A percentile compares a stretch with the other conserved stretches of the same genome.
Conservation (phyloP, 768 basidiomycete genomes). For the Floccularia luteovirens region DNA sequence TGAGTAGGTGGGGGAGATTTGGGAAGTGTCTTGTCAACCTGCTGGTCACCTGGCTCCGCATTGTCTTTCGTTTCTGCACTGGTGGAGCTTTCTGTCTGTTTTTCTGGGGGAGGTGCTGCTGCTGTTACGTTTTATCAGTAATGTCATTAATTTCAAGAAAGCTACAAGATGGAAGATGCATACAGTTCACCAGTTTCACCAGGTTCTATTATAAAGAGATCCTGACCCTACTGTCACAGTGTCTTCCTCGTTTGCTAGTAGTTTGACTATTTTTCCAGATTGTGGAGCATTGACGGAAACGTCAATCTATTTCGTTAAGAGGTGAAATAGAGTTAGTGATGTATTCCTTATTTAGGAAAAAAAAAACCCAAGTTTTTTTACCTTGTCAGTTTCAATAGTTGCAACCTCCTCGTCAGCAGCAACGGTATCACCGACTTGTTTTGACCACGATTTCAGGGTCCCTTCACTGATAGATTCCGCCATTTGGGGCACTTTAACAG, state of each 20-base stretch:
- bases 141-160: not conserved
- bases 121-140: constrained; percentile 6
- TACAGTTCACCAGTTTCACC: constrained; percentile 56
- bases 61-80: constrained; percentile 25
- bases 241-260: constrained; percentile 86
- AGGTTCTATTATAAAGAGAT: constrained; percentile 85
- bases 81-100: constrained; percentile 19
- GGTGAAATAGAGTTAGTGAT: constrained; percentile 4
- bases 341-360: constrained; percentile 1
- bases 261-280: constrained; percentile 81
- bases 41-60: constrained; percentile 38
- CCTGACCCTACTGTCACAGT: constrained; percentile 94
- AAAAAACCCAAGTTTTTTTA: too few species aligned
- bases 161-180: constrained; percentile 13
- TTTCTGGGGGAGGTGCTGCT: constrained; percentile 22
- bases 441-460: constrained; percentile 90
- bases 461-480: constrained; percentile 98
- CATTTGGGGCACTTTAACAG: constrained; percentile 95
- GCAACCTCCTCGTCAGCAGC: constrained; percentile 93
- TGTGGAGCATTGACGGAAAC: constrained; percentile 92
- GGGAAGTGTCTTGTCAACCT: constrained; percentile 37
- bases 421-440: constrained; percentile 88
- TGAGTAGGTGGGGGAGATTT: constrained; percentile 34
- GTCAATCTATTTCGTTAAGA: constrained; percentile 62
- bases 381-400: constrained; percentile 99